Evolutionary conservation across 1,139 yeast species (phyloP).

Genomic region (Scheffersomyces titani): DNA sequence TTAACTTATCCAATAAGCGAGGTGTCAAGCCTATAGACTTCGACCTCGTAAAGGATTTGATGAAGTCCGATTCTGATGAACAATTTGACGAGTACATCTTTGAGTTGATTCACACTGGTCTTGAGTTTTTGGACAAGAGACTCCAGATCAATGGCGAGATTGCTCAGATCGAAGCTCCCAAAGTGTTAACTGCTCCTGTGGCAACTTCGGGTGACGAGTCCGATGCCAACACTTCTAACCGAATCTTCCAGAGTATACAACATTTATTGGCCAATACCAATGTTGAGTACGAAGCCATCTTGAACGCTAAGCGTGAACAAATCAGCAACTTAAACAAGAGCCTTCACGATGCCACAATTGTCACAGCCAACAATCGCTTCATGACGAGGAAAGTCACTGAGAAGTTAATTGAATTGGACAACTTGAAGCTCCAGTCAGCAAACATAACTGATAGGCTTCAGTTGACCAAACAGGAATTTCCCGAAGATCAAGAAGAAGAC

Average conservation of each 20-base stretch:
- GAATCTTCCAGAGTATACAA: conserved; percentile 44
- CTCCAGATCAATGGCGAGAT: conserved; percentile 22
- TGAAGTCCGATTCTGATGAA: conserved; percentile 15
- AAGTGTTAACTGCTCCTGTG: conserved; percentile 9
- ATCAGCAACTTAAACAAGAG: conserved; percentile 38
- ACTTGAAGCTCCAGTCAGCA: conserved; percentile 45
- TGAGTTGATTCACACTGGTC: conserved; percentile 36
- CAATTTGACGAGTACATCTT: conserved; percentile 28
- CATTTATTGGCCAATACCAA: conserved; percentile 41
- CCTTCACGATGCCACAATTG: conserved; percentile 44
- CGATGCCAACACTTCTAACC: conserved; percentile 24
- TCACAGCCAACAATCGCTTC: conserved; percentile 47
- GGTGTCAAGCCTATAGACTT: conserved; percentile 87
- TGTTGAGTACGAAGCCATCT: conserved; percentile 39
- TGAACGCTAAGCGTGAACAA: conserved; percentile 39
- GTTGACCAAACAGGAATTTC: conserved; percentile 24
- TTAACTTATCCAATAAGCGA: conserved; percentile 73
- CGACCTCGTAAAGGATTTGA: conserved; percentile 54
- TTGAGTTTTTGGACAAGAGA: conserved; percentile 34
- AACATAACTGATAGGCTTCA: conserved; percentile 40
- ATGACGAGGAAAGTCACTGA: conserved; percentile 39
- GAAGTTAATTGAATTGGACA: conserved; percentile 40
- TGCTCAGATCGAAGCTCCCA: conserved; percentile 23
- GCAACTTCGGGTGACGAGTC: conserved; percentile 10
- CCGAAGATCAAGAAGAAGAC: conserved; percentile 13